Evolutionary conservation across 306 rosid species (phyloP), one percentile per base, ranked within the genome.

Genomic region (Pueraria montana): DNA sequence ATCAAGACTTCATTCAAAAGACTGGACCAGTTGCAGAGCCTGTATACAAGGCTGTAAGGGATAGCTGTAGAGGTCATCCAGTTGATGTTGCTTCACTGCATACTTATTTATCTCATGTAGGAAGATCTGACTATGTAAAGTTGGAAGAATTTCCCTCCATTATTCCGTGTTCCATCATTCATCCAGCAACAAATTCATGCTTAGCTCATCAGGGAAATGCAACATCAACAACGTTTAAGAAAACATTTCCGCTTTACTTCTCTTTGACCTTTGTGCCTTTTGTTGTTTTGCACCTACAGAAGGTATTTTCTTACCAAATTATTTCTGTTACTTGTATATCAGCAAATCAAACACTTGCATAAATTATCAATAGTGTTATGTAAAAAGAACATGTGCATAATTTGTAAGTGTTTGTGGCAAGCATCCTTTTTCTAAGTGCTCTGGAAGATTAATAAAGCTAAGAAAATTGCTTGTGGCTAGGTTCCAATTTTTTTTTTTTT

Each of bases 21-120:
- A 93, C 97, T 4, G 99, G 99, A 63, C 99, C 99, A 56, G 98
- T 96, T 81, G 94, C 98, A 27, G 87, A 77, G 87, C 99, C 97
- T 13, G 98, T 95, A 40, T 95, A 95, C 87, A 93, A 90, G 91
- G 99, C 98, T 70, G 91, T 95, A 77, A 89, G 98, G 88, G 98
- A 95, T 83, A 80, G 87, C 72, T 95, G 98, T 88, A 90, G 98
- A 86, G 98, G 97, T 69, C 82, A 85, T 72, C 85, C 90, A 17
- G 90, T 96, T 79, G 97, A 96, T 76, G 87, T 92, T 79, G 84
- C 89, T 74, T 87, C 91, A 27, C 94, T 95, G 23, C 91, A 94
- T 40, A 73, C 94, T 81, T 95, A 83, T 80, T 89, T 95, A 86
- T 87, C 92, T 30, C 85, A 27, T 72, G 87, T 20, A 84, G 86